Conservation (phyloP, 2,329 filamentous ascomycete genomes). For the Lasiodiplodia citricola region DNA sequence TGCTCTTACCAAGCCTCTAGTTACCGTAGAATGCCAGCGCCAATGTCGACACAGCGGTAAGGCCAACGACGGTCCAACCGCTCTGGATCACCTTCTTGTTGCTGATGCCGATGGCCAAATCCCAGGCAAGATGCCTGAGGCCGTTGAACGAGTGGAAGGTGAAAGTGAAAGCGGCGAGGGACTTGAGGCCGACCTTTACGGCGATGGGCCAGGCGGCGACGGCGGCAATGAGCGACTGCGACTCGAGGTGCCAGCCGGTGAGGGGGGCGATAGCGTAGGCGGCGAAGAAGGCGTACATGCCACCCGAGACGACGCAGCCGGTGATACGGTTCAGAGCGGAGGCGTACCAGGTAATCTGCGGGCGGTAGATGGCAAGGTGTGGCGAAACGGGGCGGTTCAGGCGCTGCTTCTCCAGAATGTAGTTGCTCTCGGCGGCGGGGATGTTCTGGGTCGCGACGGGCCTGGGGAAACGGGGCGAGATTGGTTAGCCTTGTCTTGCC, state of each 20-base stretch:
- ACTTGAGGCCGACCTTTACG: conserved; percentile 65
- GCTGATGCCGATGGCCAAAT: conserved; percentile 65
- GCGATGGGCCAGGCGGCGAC: conserved; percentile 66
- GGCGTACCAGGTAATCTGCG: conserved; percentile 83
- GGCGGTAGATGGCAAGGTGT: conserved; percentile 84
- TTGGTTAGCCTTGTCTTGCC: conserved; percentile 7
- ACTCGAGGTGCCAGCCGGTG: conserved; percentile 73
- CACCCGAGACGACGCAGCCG: conserved; percentile 72
- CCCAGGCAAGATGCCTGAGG: conserved; percentile 74
- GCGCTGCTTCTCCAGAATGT: conserved; percentile 82
- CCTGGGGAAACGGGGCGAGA: conserved; percentile 32
- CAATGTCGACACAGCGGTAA: conserved; percentile 50
- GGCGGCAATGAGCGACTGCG: conserved; percentile 65
- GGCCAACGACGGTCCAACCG: conserved; percentile 67
- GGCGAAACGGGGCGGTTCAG: conserved; percentile 80
- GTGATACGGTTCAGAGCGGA: conserved; percentile 82
- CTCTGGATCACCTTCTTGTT: conserved; percentile 69
- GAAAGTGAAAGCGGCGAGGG: conserved; percentile 66
- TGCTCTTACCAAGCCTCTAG: neutral
- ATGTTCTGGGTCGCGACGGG: conserved; percentile 64
- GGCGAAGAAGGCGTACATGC: conserved; percentile 78
- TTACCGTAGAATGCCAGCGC: conserved; percentile 21
- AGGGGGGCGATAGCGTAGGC: conserved; percentile 82
- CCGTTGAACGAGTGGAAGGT: conserved; percentile 73
- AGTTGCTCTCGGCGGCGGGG: conserved; percentile 58